Conservation (phyloP, 768 basidiomycete genomes). For the Paxillus ammoniavirescens region DNA sequence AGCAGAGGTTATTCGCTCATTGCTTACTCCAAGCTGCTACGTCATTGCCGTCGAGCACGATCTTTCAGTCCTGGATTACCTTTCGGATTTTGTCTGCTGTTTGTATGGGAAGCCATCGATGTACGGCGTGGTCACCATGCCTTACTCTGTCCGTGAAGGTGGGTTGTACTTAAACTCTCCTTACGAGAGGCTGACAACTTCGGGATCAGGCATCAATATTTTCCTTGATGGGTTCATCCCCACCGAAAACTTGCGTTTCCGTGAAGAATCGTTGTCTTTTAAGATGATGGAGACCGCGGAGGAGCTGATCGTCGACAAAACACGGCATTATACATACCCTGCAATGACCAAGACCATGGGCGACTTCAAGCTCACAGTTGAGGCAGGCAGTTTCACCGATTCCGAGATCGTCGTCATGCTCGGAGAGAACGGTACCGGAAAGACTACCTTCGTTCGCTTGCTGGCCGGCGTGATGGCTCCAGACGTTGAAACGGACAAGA, state of each 20-base stretch:
- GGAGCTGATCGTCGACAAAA: conserved; percentile 82
- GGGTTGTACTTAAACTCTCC: conserved; percentile 13
- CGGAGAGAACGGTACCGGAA: conserved; percentile 98
- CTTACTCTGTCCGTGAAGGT: conserved; percentile 97
- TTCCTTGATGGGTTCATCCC: conserved; percentile 99
- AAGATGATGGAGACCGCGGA: conserved; percentile 98
- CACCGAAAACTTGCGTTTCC: conserved; percentile 97
- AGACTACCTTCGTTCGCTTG: conserved; percentile 96
- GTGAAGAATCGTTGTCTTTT: conserved; percentile 92
- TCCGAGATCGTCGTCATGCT: conserved; percentile 99
- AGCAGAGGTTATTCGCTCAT: conserved; percentile 88
- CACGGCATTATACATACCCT: conserved; percentile 89
- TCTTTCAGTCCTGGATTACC: conserved; percentile 94
- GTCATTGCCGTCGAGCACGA: conserved; percentile 99
- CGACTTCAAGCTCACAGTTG: conserved; percentile 90
- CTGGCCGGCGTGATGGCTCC: conserved; percentile 86
- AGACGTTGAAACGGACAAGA: conserved; percentile 79
- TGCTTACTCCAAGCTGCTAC: conserved; percentile 83
- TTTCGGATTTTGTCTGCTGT: conserved; percentile 98
- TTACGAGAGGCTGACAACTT: neutral
- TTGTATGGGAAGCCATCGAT: conserved; percentile 96
- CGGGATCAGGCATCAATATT: conserved; percentile 86
- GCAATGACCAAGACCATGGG: conserved; percentile 97
- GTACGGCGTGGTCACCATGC: conserved; percentile 99
- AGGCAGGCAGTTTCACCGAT: conserved; percentile 91